Evolutionary conservation across 805 yeast species (phyloP).

Genomic region (Jamesozyma piceae): DNA sequence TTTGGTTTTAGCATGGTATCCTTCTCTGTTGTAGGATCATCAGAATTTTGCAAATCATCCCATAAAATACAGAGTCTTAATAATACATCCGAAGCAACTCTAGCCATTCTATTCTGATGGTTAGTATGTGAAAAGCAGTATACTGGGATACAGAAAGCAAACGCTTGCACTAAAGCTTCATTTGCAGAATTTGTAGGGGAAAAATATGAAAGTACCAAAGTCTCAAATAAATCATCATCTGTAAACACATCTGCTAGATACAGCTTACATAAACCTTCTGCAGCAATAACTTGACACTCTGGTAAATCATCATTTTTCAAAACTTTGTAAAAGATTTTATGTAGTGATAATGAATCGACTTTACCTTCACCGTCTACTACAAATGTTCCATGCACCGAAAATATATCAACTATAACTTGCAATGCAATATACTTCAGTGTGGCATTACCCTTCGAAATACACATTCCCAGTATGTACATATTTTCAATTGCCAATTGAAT

Average conservation of each 20-base stretch:
- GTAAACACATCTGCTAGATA: conserved; percentile 65
- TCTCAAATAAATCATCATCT: conserved; percentile 63
- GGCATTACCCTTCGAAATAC: conserved; percentile 59
- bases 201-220: conserved; percentile 64
- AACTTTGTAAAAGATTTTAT: conserved; percentile 59
- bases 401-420: conserved; percentile 65
- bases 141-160: conserved; percentile 82
- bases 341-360: conserved; percentile 57
- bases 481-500: conserved; percentile 54
- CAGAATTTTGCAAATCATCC: conserved; percentile 31
- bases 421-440: conserved; percentile 53
- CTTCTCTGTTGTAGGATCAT: conserved; percentile 21
- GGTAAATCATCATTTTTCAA: conserved; percentile 49
- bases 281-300: conserved; percentile 67
- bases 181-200: conserved; percentile 56
- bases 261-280: conserved; percentile 78
- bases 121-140: conserved; percentile 65
- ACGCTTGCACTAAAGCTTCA: conserved; percentile 62
- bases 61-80: conserved; percentile 43
- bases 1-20: conserved; percentile 35
- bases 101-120: conserved; percentile 60
- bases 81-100: conserved; percentile 58
- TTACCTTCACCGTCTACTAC: conserved; percentile 55
- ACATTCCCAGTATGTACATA: conserved; percentile 55
- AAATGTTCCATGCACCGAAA: conserved; percentile 65